Conservation (phyloP, 495 filamentous ascomycete species). For the Talaromyces trachyspermus region DNA sequence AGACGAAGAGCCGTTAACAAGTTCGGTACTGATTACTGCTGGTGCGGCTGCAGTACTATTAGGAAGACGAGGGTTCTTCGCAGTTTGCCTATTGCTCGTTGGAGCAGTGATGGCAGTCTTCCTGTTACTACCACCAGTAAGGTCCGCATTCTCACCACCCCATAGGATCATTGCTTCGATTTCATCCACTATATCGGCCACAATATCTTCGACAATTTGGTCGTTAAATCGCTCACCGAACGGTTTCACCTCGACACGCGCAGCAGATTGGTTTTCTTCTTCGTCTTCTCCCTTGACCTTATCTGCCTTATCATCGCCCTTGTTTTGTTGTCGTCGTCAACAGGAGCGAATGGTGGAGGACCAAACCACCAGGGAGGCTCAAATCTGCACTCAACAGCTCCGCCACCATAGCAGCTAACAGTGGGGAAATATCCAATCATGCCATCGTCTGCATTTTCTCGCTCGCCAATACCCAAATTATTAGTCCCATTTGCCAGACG, state of each 20-base stretch:
- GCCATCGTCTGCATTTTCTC: conserved; percentile 82
- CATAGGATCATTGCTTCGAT: conserved; percentile 55
- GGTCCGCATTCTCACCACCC: conserved; percentile 35
- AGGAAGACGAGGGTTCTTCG: not conserved
- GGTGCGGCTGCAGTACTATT: not conserved
- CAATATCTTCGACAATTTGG: conserved; percentile 89
- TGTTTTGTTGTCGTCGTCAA: too few relatives aligned
- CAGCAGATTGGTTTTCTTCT: conserved; percentile 12
- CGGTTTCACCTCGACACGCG: conserved; percentile 38
- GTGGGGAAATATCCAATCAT: conserved; percentile 93
- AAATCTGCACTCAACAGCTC: conserved; percentile 86
- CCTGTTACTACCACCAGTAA: conserved; percentile 25
- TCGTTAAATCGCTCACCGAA: conserved; percentile 81
- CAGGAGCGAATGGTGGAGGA: too few relatives aligned
- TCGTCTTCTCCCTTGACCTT: conserved; percentile 4
- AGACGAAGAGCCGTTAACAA: not conserved
- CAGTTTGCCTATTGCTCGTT: not conserved
- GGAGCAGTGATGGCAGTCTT: conserved; percentile 14
- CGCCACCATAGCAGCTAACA: conserved; percentile 83
- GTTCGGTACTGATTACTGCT: conserved; percentile 1
- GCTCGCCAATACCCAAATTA: conserved; percentile 67
- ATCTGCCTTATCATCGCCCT: conserved; percentile 18
- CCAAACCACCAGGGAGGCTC: conserved; percentile 86
- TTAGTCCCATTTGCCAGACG: conserved; percentile 47
- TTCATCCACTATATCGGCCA: conserved; percentile 89